These are phyloP conservation scores for Rhazya stricta DNA, from an alignment of 257 asterid species.

Conservation along the genomic window DNA sequence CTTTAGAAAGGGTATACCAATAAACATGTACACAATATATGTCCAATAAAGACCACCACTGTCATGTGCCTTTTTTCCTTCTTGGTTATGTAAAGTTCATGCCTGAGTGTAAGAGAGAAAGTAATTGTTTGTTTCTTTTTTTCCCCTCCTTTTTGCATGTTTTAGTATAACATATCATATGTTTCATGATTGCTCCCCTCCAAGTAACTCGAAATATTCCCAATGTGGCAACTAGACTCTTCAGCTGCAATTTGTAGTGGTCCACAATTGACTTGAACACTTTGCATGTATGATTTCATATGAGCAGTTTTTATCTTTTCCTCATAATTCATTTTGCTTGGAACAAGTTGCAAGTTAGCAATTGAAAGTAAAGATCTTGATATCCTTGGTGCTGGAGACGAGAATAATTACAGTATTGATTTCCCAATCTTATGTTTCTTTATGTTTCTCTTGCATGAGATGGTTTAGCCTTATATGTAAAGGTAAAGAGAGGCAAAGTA, in stretches of 20 bases:
- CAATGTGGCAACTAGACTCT: not conserved
- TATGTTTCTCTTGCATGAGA: not conserved
- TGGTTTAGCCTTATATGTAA: not conserved
- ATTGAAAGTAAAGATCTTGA: not conserved
- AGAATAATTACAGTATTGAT: not conserved
- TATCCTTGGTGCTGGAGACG: not conserved
- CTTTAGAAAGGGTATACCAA: not conserved
- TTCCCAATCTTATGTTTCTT: not conserved
- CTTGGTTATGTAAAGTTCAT: not conserved
- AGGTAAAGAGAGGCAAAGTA: not conserved
- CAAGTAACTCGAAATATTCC: not conserved
- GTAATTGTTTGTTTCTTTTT: too few species aligned
- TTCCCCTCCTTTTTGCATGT: not conserved
- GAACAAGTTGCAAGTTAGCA: not conserved
- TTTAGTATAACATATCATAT: too few species aligned
- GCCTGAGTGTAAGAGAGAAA: not conserved
- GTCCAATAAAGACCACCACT: not conserved
- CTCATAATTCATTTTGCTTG: not conserved
- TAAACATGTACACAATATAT: too few species aligned
- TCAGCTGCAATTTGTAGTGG: not conserved
- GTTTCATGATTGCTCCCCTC: too few species aligned
- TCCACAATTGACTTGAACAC: not conserved
- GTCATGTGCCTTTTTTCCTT: not conserved
- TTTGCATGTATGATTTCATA: too few species aligned
- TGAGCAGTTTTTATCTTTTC: not conserved